Evolutionary conservation across 2,329 filamentous ascomycete species (phyloP), one percentile per base, ranked within the genome.

Genomic region (Colletotrichum tamarilloi): DNA sequence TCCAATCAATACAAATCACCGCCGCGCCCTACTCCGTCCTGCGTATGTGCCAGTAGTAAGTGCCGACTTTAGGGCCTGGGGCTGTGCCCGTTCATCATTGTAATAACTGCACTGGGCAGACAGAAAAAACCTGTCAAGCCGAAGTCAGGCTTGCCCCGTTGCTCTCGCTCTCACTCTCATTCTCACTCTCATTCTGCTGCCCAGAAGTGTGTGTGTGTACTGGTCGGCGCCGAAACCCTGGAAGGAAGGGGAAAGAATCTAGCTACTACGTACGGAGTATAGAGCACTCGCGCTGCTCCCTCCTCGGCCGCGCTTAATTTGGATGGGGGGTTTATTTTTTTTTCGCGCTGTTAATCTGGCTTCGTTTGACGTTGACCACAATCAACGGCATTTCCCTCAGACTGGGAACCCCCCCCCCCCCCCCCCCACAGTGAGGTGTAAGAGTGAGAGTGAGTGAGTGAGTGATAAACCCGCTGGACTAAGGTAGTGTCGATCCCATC

Each of bases 1-100:
- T 24, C 53, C 64, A 38, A 52, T 67, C 56, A 59, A 22, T 53
- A 24, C 32, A 55, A 71, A 70, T 24, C 62, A 58, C 67, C 35
- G 46, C 32, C 11, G 30, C 52, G 42, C 55, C 24, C 38, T 42
- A 42, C 38, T 32, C 30, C 30, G 9, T 32, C 30, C 8, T 42
- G 5, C 14, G 38, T 16, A 46, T 12, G 42, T 30, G 58, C 58
- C 58, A 24, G 22, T 14, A 3, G 4, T 24, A 7, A 49, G 6
- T 9, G 42, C 42, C 32, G 11, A 49, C 42, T 49, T 7, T 49
- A 9, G 42, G 19, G 42, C 38, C 38, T 42, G 38, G 38, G 38
- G 38, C 12, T 42, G 38, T 42, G 38, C 38, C 38, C 38, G 38
- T 19, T 42, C 38, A 16, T 42, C 38, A 42, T 5, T 42, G 38